These are phyloP conservation scores for Rhododendron simsii DNA, from an alignment of 148 eudicot species.

Conservation along the genomic window DNA sequence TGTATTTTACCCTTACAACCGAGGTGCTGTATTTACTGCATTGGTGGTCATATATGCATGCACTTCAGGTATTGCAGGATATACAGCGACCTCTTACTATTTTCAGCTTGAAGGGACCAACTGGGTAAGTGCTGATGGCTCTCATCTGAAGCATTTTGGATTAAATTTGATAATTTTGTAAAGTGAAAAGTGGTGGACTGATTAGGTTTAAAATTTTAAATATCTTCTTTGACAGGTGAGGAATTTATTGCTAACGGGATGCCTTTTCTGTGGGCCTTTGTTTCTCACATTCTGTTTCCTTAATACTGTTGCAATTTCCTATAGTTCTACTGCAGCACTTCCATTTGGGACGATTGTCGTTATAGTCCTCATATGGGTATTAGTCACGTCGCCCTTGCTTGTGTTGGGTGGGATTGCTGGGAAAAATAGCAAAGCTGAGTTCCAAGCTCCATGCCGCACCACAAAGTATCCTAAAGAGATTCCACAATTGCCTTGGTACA, in stretches of 20 bases:
- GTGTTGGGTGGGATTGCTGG: conserved; percentile 44
- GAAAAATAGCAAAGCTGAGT: conserved; percentile 38
- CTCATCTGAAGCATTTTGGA: too few relatives aligned
- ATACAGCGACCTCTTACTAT: conserved; percentile 44
- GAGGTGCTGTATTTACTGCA: conserved; percentile 49
- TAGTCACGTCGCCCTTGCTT: conserved; percentile 39
- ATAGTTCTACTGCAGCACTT: conserved; percentile 38
- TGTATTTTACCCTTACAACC: conserved; percentile 53
- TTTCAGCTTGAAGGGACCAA: conserved; percentile 48
- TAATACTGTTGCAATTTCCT: conserved; percentile 29
- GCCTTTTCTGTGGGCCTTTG: conserved; percentile 30
- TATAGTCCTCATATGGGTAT: conserved; percentile 33
- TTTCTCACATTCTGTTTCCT: conserved; percentile 34
- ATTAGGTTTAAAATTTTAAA: not conserved
- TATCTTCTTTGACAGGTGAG: conserved; percentile 28
- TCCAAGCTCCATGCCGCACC: conserved; percentile 40
- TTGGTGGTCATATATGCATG: conserved; percentile 47
- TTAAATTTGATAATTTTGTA: too few relatives aligned
- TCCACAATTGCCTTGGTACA: conserved; percentile 39
- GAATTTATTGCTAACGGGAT: conserved; percentile 35
- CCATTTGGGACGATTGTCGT: conserved; percentile 43
- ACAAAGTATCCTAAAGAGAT: conserved; percentile 45
- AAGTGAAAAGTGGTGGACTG: too few relatives aligned
- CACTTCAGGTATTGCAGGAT: conserved; percentile 52
- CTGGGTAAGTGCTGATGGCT: conserved; percentile 26